Conservation (phyloP, 1,284 basidiomycete genomes). For the Cryptococcus jaspeensis region DNA sequence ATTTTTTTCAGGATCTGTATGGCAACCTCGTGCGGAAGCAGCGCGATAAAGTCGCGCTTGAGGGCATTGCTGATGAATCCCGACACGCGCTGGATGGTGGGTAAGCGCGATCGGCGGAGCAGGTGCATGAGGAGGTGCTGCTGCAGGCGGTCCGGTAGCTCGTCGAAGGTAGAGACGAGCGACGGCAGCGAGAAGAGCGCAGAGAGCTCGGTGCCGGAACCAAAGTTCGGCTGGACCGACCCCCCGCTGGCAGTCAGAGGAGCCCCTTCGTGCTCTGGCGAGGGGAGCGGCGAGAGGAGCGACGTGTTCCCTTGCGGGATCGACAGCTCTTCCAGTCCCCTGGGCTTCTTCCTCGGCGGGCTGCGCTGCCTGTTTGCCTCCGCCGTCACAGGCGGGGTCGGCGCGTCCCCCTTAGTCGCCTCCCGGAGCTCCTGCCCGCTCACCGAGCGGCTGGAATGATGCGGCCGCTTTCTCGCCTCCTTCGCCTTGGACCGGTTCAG, state of each 20-base stretch:
- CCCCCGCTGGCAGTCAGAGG: conserved; percentile 10
- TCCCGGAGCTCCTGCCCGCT: conserved; percentile 8
- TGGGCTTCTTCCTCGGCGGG: conserved; percentile 46
- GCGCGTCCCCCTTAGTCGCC: not conserved
- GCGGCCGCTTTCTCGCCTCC: conserved; percentile 38
- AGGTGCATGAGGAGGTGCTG: conserved; percentile 52
- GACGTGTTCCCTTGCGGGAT: conserved; percentile 17
- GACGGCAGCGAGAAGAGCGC: conserved; percentile 46
- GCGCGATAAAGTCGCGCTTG: conserved; percentile 47
- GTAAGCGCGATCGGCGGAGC: conserved; percentile 45
- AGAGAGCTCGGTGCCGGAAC: conserved; percentile 44
- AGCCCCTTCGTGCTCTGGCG: conserved; percentile 32
- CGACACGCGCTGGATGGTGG: conserved; percentile 47
- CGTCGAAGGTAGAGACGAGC: conserved; percentile 45
- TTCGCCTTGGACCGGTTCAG: conserved; percentile 30
- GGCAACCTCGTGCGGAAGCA: conserved; percentile 48
- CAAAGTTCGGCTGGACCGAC: conserved; percentile 22
- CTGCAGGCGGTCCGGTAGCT: conserved; percentile 47
- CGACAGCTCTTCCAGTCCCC: conserved; percentile 28
- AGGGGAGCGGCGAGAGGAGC: conserved; percentile 36
- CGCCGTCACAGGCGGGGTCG: conserved; percentile 21
- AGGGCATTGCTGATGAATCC: conserved; percentile 43
- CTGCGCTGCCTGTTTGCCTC: conserved; percentile 15
- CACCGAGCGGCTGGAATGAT: conserved; percentile 15
- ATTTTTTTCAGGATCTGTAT: conserved; percentile 45